Base-by-base conservation (phyloP, 345 rosid species). In the Citrus unshiu region DNA sequence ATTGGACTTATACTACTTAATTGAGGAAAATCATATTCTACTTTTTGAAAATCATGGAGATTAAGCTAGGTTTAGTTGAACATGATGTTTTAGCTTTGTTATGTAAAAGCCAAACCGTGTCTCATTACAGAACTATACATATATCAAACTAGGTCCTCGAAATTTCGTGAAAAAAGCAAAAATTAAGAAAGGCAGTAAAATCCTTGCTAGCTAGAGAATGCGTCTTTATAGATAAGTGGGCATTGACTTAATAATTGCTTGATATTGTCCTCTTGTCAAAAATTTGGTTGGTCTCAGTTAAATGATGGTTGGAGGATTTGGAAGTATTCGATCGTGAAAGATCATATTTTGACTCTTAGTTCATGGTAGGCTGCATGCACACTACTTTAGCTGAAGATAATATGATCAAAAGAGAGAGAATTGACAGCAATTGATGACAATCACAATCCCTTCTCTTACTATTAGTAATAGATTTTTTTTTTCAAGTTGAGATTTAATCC, bases 41-140 rank as follows among this genome's bases (percentile, higher is more conserved):
- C 24, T 8, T 57, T 57, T 63, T 63, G 8, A 63, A 62, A 5
- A 63, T 63, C 37, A 4, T 57, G 61, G 25, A 12, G n/a, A 46
- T 32, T 14, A 9, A 24, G 46, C 18, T 34, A 73, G 32, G 4
- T 69, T 46, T 40, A 2, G 57, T 68, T 68, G 6, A 59, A 27
- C 2, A 37, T 27, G 22, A 37, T 25, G 22, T 59, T 34, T 13
- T 46, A 46, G 3, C 65, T 68, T 62, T 79, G 80, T 16, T 75
- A 67, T 61, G 87, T 24, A 81, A 86, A 88, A 86, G 87, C 86
- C 77, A 65, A 84, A 79, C 87, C 75, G 14, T 88, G 89, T 86
- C 90, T 83, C 83, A 69, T 84, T 83, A 60, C 77, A 70, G 63
- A 56, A 37, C 61, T 46, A 46, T n/a, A 66, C 62, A 27, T 76